Evolutionary conservation across 805 yeast genomes (phyloP), one percentile per base, ranked within the genome.

Genomic region (Saccharomyces mikatae): DNA sequence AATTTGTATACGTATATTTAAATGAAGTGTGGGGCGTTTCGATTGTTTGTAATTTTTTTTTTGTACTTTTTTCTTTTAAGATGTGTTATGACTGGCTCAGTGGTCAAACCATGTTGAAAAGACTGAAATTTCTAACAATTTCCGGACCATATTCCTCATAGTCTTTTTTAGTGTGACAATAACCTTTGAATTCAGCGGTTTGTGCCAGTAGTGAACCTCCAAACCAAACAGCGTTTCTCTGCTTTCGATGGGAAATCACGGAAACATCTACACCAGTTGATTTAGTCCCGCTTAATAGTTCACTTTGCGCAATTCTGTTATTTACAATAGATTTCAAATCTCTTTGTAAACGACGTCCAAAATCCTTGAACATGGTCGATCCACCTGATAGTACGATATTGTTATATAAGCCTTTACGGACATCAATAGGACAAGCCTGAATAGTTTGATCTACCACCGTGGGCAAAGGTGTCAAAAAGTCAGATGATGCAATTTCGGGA

Each of bases 211-310:
- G 76, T 22, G 96, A 87, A 62, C 99, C 99, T 63, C 99, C 99
- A 70, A 92, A 94, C 99, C 99, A 94, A 56, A 94, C 99, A 2
- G 99, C 99, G 67, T 94, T 89, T 71, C 97, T 82, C 76, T 94
- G 99, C 74, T 94, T 87, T 77, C 92, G 90, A 76, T 94, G 99
- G 29, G 96, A 83, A 61, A 94, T 91, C 58, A 94, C 99, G 74
- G 89, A 95, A 54, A 94, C 99, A 54, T 90, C 96, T 51, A 94
- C 95, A 70, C 99, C 99, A 30, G 95, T 86, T 27, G 95, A 84
- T 68, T 83, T 87, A 14, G 82, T 76, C 44, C 84, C 84, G 64
- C 90, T 82, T 56, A 84, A 75, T 63, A 77, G 76, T 74, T 94
- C 99, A 69, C 91, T 85, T 56, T 79, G 78, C 52, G 84, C 82